These are phyloP conservation scores for Orbilia oligospora DNA, from an alignment of 2,329 filamentous ascomycete species.

Conservation along the genomic window DNA sequence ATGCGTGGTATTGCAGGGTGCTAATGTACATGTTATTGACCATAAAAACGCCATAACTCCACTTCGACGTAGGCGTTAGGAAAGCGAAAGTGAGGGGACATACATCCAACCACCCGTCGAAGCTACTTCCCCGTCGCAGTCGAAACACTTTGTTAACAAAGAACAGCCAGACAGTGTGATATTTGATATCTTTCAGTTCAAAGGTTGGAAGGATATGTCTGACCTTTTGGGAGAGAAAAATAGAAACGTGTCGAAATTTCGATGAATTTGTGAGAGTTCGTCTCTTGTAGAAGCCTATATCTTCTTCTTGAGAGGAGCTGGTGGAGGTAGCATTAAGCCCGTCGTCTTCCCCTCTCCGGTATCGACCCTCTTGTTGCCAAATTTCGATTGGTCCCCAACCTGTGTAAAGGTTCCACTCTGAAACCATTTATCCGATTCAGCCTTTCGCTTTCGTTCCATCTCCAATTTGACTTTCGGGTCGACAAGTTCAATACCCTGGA, in stretches of 20 bases:
- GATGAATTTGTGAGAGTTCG: not conserved
- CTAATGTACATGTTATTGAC: conserved; percentile 45
- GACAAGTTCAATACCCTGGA: conserved; percentile 93
- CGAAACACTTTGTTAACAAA: conserved; percentile 60
- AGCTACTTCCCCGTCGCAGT: conserved; percentile 38
- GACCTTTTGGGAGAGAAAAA: conserved; percentile 51
- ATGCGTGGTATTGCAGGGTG: conserved; percentile 9
- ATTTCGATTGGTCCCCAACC: conserved; percentile 74
- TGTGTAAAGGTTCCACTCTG: conserved; percentile 98
- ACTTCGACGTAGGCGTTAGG: conserved; percentile 2
- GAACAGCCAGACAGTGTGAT: conserved; percentile 52
- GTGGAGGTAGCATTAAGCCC: conserved; percentile 63
- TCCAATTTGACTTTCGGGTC: conserved; percentile 92
- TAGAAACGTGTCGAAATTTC: conserved; percentile 10
- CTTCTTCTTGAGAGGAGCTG: conserved; percentile 62
- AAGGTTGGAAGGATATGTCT: conserved; percentile 59
- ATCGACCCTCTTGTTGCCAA: conserved; percentile 85
- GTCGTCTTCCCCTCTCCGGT: conserved; percentile 73
- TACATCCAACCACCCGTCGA: conserved; percentile 19
- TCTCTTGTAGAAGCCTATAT: conserved; percentile 7
- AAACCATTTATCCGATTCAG: conserved; percentile 96
- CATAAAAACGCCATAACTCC: conserved; percentile 54
- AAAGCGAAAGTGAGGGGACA: not conserved
- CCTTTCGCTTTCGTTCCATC: conserved; percentile 89
- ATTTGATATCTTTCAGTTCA: conserved; percentile 39